Conservation (phyloP, 179 eudicot species). For the Dionaea muscipula region DNA sequence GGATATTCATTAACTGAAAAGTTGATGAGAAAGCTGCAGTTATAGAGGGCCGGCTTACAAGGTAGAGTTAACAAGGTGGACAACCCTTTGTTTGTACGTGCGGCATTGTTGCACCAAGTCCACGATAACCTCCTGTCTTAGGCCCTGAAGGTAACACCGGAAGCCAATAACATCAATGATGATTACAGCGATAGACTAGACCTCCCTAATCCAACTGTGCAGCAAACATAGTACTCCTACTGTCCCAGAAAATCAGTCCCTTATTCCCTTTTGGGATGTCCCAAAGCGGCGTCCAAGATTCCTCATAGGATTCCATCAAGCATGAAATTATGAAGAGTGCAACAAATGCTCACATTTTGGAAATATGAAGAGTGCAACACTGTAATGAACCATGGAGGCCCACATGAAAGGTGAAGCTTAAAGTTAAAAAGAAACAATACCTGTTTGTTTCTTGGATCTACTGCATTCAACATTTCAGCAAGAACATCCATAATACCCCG, state of each 20-base stretch:
- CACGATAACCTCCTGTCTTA: slow-evolving; percentile 74
- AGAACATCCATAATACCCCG: slow-evolving; percentile 94
- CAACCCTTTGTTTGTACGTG: slow-evolving; percentile 70
- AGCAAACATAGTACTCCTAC: no score
- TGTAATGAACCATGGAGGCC: no score
- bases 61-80: slow-evolving; percentile 86
- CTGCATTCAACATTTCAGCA: slow-evolving; percentile 79
- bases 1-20: background rate
- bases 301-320: no score
- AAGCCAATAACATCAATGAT: background rate
- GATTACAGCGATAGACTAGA: background rate
- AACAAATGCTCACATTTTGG: no score
- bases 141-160: slow-evolving; percentile 33
- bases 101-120: slow-evolving; percentile 85
- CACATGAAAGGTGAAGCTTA: no score
- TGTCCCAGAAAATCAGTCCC: no score
- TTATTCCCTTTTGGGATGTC: no score
- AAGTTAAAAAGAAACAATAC: slow-evolving; percentile 20
- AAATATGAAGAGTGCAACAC: no score
- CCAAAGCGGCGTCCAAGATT: no score
- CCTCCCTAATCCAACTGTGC: background rate
- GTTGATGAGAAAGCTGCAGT: background rate
- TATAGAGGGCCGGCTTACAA: slow-evolving; percentile 40
- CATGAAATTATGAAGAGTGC: no score
- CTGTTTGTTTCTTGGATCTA: slow-evolving; percentile 86